A percentile compares a stretch with the other conserved stretches of the same genome.
Evolutionary conservation across 2,329 filamentous ascomycete species (phyloP).

Genomic region (Cladobotryum protrusum): DNA sequence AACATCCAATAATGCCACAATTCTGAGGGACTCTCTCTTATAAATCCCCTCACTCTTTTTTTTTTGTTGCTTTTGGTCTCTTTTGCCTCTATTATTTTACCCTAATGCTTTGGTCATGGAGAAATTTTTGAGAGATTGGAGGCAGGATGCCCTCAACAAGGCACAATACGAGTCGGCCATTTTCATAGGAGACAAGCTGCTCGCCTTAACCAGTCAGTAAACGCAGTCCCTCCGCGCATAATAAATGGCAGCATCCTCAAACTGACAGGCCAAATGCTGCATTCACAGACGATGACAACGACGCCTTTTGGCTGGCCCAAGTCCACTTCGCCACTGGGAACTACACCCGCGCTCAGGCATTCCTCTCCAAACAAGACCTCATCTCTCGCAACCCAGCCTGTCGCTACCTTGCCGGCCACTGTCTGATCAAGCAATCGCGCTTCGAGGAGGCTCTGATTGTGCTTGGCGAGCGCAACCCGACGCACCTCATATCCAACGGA

Average conservation of each 20-base stretch:
- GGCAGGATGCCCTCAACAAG: constrained; percentile 90
- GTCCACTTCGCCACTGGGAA: constrained; percentile 95
- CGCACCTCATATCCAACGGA: constrained; percentile 66
- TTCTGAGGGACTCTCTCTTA: neutral
- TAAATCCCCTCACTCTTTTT: neutral
- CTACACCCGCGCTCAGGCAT: constrained; percentile 83
- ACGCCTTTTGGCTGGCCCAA: constrained; percentile 97
- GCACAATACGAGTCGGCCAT: constrained; percentile 95
- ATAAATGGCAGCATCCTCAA: constrained; percentile 3
- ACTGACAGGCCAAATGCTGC: neutral
- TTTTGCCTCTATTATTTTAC: neutral
- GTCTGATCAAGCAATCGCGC: constrained; percentile 84
- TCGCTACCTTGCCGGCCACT: constrained; percentile 88
- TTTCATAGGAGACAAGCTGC: constrained; percentile 93
- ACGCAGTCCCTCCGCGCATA: neutral
- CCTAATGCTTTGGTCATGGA: constrained; percentile 58
- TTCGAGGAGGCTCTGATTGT: constrained; percentile 83
- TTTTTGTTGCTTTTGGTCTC: neutral
- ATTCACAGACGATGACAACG: constrained; percentile 72
- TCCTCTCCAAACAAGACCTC: constrained; percentile 79
- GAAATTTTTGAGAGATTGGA: constrained; percentile 86
- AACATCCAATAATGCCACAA: neutral
- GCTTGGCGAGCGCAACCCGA: constrained; percentile 90
- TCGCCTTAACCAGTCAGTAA: constrained; percentile 79
- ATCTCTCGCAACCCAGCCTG: constrained; percentile 77